These are phyloP conservation scores for Porogramme epimiltina DNA, from an alignment of 1,284 basidiomycete genomes.

Conservation along the genomic window DNA sequence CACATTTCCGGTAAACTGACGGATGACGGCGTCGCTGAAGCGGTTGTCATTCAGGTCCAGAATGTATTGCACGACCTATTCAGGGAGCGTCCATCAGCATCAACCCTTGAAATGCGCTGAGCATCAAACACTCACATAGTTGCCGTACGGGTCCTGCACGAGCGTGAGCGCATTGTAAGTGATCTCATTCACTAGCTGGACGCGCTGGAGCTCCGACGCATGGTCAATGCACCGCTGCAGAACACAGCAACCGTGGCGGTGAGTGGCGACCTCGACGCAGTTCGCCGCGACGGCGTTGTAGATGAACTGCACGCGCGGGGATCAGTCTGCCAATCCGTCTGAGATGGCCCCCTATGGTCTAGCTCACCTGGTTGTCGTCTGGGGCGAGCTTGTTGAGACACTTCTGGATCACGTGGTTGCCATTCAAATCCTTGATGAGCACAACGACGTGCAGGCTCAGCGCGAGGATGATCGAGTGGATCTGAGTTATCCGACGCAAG, in stretches of 20 bases:
- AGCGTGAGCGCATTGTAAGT: constrained; percentile 97
- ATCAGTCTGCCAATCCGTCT: neutral
- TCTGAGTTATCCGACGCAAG: constrained; percentile 84
- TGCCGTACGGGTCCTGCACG: constrained; percentile 98
- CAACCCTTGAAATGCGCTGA: constrained; percentile 5
- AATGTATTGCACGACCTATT: constrained; percentile 92
- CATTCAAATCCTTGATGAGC: constrained; percentile 99
- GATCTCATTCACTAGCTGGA: constrained; percentile 98
- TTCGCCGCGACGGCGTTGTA: constrained; percentile 99
- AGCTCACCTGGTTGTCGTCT: constrained; percentile 91
- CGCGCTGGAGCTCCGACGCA: constrained; percentile 92
- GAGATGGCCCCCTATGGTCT: neutral
- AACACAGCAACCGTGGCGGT: constrained; percentile 99
- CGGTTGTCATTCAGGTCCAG: constrained; percentile 97
- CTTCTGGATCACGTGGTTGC: constrained; percentile 99
- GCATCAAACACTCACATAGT: constrained; percentile 67
- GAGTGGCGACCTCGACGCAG: constrained; percentile 98
- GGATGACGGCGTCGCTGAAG: constrained; percentile 96
- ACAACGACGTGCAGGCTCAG: constrained; percentile 98
- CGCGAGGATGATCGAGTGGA: constrained; percentile 96
- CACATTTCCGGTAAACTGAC: constrained; percentile 97
- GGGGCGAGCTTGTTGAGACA: constrained; percentile 97
- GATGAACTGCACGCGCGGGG: constrained; percentile 74
- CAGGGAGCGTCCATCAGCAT: constrained; percentile 12
- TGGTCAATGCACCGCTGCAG: constrained; percentile 99